phyloP scores from a whole-genome alignment of 495 filamentous ascomycete species.

The Aspergillus mulundensis region DNA sequence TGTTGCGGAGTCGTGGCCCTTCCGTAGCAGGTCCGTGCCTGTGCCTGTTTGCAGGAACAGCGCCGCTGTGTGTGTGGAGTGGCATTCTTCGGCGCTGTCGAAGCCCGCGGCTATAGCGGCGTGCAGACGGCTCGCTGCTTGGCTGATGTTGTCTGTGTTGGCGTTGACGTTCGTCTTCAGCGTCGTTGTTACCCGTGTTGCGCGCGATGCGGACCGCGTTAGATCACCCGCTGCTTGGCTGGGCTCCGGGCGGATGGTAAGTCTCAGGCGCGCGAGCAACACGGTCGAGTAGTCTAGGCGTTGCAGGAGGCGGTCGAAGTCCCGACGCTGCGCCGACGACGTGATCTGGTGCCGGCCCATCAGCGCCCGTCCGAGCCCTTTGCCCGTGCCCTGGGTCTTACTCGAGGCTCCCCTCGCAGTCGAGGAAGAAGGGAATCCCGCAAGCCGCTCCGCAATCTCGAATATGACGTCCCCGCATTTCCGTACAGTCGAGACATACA shows the following conservation, averaged over 20 bases:
- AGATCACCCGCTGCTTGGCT: neutral
- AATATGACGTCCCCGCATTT: neutral
- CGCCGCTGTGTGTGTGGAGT: neutral
- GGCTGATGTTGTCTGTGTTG: neutral
- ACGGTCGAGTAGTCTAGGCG: neutral
- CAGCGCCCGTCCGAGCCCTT: too few relatives aligned
- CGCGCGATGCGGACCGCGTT: neutral
- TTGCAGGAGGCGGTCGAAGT: neutral
- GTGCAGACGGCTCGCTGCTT: neutral
- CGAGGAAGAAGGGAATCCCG: neutral
- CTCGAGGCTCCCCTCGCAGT: neutral
- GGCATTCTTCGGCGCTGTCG: neutral
- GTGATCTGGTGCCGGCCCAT: neutral
- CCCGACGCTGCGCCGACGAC: neutral
- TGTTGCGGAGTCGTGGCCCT: neutral
- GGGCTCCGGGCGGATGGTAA: neutral
- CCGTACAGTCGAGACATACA: neutral
- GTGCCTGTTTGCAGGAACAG: neutral
- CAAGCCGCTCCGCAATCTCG: neutral
- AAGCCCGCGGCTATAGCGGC: neutral
- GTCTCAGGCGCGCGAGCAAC: neutral
- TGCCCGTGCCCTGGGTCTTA: neutral
- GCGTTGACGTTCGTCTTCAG: neutral
- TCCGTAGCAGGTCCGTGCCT: neutral
- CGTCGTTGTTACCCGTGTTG: too few relatives aligned